Percentiles rank a stretch among this genome's conserved stretches.
Conservation (phyloP, 768 basidiomycete species). For the Hydnomerulius pinastri region DNA sequence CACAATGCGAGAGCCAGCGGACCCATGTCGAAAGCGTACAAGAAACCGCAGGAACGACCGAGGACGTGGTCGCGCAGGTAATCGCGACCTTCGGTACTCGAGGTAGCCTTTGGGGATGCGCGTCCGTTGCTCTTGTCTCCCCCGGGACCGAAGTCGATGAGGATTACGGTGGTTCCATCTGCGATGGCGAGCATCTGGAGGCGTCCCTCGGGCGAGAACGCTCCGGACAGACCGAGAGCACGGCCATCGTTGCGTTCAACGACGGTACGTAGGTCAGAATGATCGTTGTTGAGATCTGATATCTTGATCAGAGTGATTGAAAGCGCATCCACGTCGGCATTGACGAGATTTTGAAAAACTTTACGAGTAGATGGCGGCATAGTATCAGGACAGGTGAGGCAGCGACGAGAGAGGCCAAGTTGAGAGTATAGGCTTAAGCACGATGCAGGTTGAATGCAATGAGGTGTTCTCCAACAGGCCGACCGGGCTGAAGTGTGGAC, state of each 20-base stretch:
- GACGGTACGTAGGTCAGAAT: slow-evolving; percentile 18
- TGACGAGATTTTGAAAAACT: slow-evolving; percentile 29
- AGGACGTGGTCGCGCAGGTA: slow-evolving; percentile 32
- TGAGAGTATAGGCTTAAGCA: neutral
- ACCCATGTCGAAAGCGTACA: slow-evolving; percentile 33
- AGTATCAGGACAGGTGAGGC: neutral
- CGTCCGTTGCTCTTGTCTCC: slow-evolving; percentile 35
- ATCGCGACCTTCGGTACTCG: slow-evolving; percentile 20
- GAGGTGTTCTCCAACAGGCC: too few species aligned
- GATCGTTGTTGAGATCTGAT: slow-evolving; percentile 25
- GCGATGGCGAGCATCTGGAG: slow-evolving; percentile 30
- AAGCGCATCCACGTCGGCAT: slow-evolving; percentile 24
- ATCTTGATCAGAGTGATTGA: slow-evolving; percentile 15
- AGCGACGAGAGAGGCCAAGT: slow-evolving; percentile 1
- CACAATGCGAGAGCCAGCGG: slow-evolving; percentile 32
- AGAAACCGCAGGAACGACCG: slow-evolving; percentile 25
- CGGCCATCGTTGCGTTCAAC: slow-evolving; percentile 35
- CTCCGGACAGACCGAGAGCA: slow-evolving; percentile 30
- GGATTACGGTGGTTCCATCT: slow-evolving; percentile 26
- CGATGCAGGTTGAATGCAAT: neutral
- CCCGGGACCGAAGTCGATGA: slow-evolving; percentile 23
- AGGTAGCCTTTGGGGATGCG: slow-evolving; percentile 21
- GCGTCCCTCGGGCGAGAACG: slow-evolving; percentile 21
- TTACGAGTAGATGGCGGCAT: slow-evolving; percentile 17
- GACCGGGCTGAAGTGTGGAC: neutral